Base-by-base conservation (phyloP, 495 filamentous ascomycete species). In the Aspergillus taichungensis region DNA sequence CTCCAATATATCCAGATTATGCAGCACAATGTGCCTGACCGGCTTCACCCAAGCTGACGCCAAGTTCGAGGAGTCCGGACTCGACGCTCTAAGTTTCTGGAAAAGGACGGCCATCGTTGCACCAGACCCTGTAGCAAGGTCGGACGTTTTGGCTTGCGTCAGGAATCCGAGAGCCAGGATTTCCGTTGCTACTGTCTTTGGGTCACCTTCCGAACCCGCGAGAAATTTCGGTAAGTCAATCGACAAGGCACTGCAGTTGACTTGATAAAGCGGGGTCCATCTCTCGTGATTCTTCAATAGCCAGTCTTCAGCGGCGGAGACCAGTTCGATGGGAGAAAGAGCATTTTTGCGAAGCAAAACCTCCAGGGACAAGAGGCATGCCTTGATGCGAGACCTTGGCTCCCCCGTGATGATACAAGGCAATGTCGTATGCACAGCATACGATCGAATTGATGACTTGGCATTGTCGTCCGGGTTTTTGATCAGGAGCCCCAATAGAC, bases 51-150 rank as follows among this genome's bases (percentile, higher is more conserved):
- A 73, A 30, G 64, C 41, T 1, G 54, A 48, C 6, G 57, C 57
- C 3, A 64, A 34, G 10, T 46, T 34, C 13, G 45, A 34, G 13
- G 35, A 8, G 1, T 44, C 31, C 30, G 51, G 38, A 34, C 32
- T 11, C 41, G 46, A 40, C 11, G 63, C 49, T 30, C 66, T 64
- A 45, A 64, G 52, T 57, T 61, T 57, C 63, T 71, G 55, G 13
- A 86, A 73, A 24, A 83, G 66, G 6, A 73, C 71, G 27, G 79
- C 69, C 40, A 90, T 57, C 32, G 83, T 61, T 45, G 83, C 80
- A 9, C 85, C 84, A 28, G 79, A 76, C 29, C 79, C 67, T 3
- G 82, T 75, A 32, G 80, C 76, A 50, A 84, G 67, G 43, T 87
- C 78, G 34, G 77, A 68, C 34, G 57, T 64, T 34, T 59, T 63